Evolutionary conservation across 208 protist genomes (phyloP).

Genomic region (Vickermania spadyakhi): DNA sequence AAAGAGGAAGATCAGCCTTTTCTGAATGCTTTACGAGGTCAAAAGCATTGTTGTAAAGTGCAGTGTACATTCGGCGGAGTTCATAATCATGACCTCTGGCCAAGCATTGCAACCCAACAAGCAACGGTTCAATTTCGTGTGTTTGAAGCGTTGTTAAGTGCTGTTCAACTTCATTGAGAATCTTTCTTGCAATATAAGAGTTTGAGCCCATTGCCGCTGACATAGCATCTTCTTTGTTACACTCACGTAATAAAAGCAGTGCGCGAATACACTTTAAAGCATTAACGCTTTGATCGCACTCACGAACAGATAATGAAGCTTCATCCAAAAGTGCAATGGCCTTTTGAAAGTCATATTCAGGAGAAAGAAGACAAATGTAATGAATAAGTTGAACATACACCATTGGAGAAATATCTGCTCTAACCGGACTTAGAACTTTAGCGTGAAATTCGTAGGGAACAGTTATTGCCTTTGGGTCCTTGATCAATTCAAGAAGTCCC

Average conservation of each 20-base stretch:
- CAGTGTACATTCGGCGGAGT: conserved; percentile 64
- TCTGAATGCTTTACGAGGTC: conserved; percentile 64
- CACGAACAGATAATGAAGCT: conserved; percentile 31
- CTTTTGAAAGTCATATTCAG: conserved; percentile 42
- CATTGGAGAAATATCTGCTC: conserved; percentile 76
- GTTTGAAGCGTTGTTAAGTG: conserved; percentile 63
- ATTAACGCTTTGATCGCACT: conserved; percentile 38
- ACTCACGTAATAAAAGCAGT: conserved; percentile 58
- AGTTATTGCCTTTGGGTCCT: conserved; percentile 46
- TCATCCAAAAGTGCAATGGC: conserved; percentile 47
- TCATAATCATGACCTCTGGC: conserved; percentile 83
- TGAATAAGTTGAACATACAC: conserved; percentile 79
- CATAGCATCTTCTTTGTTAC: conserved; percentile 11
- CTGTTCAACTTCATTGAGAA: conserved; percentile 64
- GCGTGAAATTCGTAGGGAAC: conserved; percentile 67
- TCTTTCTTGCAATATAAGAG: conserved; percentile 49
- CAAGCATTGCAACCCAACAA: conserved; percentile 57
- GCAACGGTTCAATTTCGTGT: conserved; percentile 79
- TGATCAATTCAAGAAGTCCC: conserved; percentile 47
- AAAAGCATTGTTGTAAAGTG: conserved; percentile 82
- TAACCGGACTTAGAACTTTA: conserved; percentile 44
- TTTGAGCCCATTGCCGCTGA: conserved; percentile 26
- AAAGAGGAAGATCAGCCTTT: conserved; percentile 65
- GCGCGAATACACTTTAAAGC: conserved; percentile 75
- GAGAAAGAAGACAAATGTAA: conserved; percentile 55